These are phyloP conservation scores for Xylaria sp. DNA, from an alignment of 2,329 filamentous ascomycete species.

Conservation along the genomic window DNA sequence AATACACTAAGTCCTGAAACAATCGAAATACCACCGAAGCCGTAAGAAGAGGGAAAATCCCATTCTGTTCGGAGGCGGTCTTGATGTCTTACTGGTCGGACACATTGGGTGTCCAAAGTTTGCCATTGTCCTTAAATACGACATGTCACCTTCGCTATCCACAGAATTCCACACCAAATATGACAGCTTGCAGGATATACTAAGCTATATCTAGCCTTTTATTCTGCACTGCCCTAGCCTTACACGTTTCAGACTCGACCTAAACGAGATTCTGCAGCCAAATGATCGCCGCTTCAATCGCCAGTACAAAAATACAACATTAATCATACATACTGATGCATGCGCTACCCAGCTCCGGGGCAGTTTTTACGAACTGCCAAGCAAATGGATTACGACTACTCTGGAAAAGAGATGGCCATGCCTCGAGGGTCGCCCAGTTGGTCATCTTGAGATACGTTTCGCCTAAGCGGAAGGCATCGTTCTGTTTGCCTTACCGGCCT, in stretches of 20 bases:
- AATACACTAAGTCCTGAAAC: conserved; percentile 14
- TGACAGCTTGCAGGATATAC: conserved; percentile 4
- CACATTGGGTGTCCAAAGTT: not conserved
- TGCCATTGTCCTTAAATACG: not conserved
- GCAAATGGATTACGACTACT: not conserved
- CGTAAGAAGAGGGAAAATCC: not conserved
- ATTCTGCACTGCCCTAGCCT: not conserved
- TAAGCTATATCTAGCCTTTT: not conserved
- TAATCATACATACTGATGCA: not conserved
- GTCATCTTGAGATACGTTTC: not conserved
- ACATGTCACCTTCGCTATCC: not conserved
- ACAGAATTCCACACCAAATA: not conserved
- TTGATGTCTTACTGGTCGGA: not conserved
- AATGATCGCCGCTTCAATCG: not conserved
- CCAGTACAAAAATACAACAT: not conserved
- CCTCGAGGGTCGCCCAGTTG: not conserved
- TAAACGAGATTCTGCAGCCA: not conserved
- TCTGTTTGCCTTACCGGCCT: conserved; percentile 8
- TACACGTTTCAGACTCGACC: conserved; percentile 10
- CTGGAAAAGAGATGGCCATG: not conserved
- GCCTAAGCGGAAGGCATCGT: not conserved
- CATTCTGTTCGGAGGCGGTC: not conserved
- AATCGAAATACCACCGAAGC: not conserved
- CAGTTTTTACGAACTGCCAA: not conserved
- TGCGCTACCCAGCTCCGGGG: too few species aligned